Evolutionary conservation across 129 eudicot species (phyloP), one percentile per base, ranked within the genome.

Genomic region (Silybum marianum): DNA sequence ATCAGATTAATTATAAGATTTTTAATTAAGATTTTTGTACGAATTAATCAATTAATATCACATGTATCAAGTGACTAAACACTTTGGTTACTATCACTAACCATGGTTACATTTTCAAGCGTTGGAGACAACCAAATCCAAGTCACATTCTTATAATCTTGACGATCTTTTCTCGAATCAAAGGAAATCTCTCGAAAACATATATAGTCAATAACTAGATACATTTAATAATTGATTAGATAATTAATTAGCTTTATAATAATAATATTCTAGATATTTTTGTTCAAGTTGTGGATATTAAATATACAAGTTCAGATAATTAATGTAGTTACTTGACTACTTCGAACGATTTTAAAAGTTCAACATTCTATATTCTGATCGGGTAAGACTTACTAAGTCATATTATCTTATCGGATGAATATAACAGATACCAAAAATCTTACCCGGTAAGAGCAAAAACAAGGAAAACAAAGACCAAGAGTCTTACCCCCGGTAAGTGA

Each of bases 141-240:
- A 34, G 71, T 54, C 18, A 67, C 23, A 51, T 26, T 82, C 34
- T 69, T 82, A 48, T 76, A 69, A 76, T 34, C 51, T 32, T 54
- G 48, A 76, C 36, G 42, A 82, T 82, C 81, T 76, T 76, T 76
- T 36, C 77, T 3, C 72, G 73, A 82, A 76, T 38, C 69, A 51
- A 68, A 51, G 11, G 77, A 82, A 36, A 82, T 82, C 65, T 70
- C 66, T 58, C 24, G 66, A 58, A 18, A 58, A 58, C 66, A 72
- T 6, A 2, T 38, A 38, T 16, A 6, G 58, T 22, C 46, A 69
- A 80, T 28, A 23, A 10, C 13, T 69, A 36, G 24, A 54, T 9
- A 54, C 21, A 51, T 12, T 51, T 51, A 51, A 16, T 16, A 51
- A 16, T 51, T 16, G 16, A 51, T 18, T 51, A 16, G 63, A 51